Evolutionary conservation across 441 rosid genomes (phyloP).

Genomic region (Brassica hybrid): DNA sequence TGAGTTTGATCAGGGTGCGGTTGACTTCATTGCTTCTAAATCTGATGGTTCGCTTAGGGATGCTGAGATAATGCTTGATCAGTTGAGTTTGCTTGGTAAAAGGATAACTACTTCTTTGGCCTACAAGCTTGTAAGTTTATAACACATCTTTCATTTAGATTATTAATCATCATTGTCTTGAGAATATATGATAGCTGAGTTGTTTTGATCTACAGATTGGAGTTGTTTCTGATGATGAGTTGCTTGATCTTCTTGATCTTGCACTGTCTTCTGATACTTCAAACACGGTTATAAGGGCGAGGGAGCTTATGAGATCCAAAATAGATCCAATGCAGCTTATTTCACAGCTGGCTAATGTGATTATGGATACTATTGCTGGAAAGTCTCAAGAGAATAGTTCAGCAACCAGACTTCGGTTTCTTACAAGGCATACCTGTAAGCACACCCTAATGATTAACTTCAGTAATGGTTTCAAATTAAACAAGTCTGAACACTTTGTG

Average conservation of each 20-base stretch:
- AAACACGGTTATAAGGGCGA: slow-evolving; percentile 84
- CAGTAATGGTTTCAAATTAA: too few relatives aligned
- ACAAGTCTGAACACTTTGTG: too few relatives aligned
- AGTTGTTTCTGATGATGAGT: slow-evolving; percentile 89
- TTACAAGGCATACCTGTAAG: slow-evolving; percentile 69
- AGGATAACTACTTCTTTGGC: slow-evolving; percentile 70
- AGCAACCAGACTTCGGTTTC: slow-evolving; percentile 64
- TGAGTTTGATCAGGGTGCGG: slow-evolving; percentile 70
- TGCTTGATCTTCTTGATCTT: slow-evolving; percentile 87
- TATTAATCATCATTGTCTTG: neutral
- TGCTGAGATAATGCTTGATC: slow-evolving; percentile 95
- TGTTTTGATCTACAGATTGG: slow-evolving; percentile 66
- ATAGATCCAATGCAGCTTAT: slow-evolving; percentile 92
- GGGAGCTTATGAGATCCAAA: slow-evolving; percentile 91
- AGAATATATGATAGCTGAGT: neutral
- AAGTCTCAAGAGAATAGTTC: slow-evolving; percentile 65
- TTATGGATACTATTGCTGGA: slow-evolving; percentile 85
- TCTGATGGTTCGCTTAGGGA: slow-evolving; percentile 91
- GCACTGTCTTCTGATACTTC: slow-evolving; percentile 93
- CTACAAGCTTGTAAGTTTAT: slow-evolving; percentile 76
- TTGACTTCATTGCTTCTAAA: slow-evolving; percentile 84
- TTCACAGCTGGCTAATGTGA: slow-evolving; percentile 89
- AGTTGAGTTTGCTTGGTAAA: slow-evolving; percentile 86
- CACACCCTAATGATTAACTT: slow-evolving; percentile 1
- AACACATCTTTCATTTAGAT: slow-evolving; percentile 5